Percentiles rank a stretch among this genome's conserved stretches.
phyloP scores from a whole-genome alignment of 352 stramenopile genomes.

The Phytophthora aleatoria region DNA sequence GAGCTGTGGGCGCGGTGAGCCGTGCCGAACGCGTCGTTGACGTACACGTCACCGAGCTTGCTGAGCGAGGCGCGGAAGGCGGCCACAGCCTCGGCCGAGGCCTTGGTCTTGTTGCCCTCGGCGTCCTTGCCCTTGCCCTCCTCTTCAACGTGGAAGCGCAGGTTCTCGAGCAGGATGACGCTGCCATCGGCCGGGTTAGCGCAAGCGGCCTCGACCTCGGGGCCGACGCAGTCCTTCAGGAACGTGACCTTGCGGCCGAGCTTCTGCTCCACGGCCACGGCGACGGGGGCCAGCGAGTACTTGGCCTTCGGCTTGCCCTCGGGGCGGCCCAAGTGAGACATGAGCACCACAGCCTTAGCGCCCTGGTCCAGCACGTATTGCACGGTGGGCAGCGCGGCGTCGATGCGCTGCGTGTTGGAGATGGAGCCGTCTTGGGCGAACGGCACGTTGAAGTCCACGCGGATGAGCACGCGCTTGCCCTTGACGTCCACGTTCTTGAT shows the following conservation, averaged over 20 bases:
- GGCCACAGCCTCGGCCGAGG: conserved; percentile 93
- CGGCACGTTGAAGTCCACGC: conserved; percentile 99
- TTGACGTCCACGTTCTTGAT: conserved; percentile 95
- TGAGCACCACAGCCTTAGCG: conserved; percentile 98
- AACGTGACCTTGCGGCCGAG: conserved; percentile 93
- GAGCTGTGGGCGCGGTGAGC: conserved; percentile 98
- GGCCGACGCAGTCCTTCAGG: conserved; percentile 96
- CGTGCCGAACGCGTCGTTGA: conserved; percentile 99
- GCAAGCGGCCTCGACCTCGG: conserved; percentile 84
- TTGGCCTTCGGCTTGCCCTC: conserved; percentile 94
- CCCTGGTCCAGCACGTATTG: conserved; percentile 97
- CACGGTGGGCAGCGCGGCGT: conserved; percentile 95
- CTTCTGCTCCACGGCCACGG: conserved; percentile 91
- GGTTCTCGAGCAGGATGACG: conserved; percentile 99
- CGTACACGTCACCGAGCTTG: conserved; percentile 95
- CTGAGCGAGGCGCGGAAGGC: conserved; percentile 93
- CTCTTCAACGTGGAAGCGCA: conserved; percentile 98
- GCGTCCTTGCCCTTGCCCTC: conserved; percentile 89
- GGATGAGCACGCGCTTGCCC: conserved; percentile 98
- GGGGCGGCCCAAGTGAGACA: conserved; percentile 98
- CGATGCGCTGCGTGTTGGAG: conserved; percentile 99
- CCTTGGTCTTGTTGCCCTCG: conserved; percentile 84
- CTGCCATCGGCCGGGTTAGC: conserved; percentile 66
- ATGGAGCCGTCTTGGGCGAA: conserved; percentile 93
- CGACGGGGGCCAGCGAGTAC: conserved; percentile 96